Percentiles rank a stretch among this genome's conserved stretches.
Conservation (phyloP, 2,329 filamentous ascomycete genomes). For the Chaetomiaceae sp. region DNA sequence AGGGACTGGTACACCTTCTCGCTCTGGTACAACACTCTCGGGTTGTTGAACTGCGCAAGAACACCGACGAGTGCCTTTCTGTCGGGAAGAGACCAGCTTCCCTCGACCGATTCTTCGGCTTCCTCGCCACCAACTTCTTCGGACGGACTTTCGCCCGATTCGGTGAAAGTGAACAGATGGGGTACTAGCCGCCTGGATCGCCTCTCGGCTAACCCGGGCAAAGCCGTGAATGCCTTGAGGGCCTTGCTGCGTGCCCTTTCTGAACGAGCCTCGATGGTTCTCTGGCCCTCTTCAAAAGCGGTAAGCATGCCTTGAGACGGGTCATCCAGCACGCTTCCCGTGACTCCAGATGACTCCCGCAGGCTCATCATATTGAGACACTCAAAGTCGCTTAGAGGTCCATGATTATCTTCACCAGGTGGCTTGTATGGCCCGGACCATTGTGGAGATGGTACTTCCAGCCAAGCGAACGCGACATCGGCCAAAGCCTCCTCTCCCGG, state of each 20-base stretch:
- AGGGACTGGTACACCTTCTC: conserved; percentile 70
- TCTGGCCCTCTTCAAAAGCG: conserved; percentile 60
- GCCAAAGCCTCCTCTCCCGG: conserved; percentile 67
- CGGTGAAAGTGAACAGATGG: conserved; percentile 76
- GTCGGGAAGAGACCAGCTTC: conserved; percentile 67
- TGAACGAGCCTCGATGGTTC: conserved; percentile 43
- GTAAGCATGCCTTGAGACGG: conserved; percentile 53
- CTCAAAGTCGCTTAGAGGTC: conserved; percentile 67
- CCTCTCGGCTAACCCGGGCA: conserved; percentile 77
- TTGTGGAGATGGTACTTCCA: conserved; percentile 52
- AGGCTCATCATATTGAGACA: conserved; percentile 68
- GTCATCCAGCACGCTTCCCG: conserved; percentile 47
- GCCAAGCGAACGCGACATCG: conserved; percentile 70
- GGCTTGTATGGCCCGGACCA: conserved; percentile 41
- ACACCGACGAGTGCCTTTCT: conserved; percentile 76
- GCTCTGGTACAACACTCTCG: conserved; percentile 72
- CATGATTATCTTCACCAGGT: conserved; percentile 29
- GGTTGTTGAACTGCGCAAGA: conserved; percentile 81
- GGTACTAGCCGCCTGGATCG: conserved; percentile 80
- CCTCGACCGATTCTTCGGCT: conserved; percentile 32
- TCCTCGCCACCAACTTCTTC: conserved; percentile 32
- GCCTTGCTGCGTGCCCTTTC: conserved; percentile 66
- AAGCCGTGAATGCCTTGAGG: conserved; percentile 66
- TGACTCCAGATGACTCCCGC: conserved; percentile 42
- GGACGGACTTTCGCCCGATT: conserved; percentile 39